Conservation (phyloP, 345 rosid species). For the Camelina neglecta region DNA sequence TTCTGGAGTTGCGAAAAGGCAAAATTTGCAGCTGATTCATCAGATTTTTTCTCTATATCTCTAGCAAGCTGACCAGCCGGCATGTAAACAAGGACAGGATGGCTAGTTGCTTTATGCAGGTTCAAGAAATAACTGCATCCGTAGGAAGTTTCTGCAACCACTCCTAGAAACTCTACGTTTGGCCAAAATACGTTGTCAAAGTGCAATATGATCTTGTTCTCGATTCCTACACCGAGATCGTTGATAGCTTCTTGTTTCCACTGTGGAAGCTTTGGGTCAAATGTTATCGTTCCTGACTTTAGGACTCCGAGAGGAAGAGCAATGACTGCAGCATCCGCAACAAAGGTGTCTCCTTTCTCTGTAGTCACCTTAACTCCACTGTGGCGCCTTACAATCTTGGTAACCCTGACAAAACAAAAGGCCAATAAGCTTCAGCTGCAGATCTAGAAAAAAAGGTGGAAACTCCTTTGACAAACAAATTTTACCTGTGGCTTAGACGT, state of each 20-base stretch:
- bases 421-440: constrained; percentile 16
- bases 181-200: constrained; percentile 98
- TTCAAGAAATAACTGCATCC: constrained; percentile 94
- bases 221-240: constrained; percentile 92
- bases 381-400: constrained; percentile 60
- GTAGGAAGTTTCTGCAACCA: constrained; percentile 91
- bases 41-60: constrained; percentile 96
- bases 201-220: constrained; percentile 84
- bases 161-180: constrained; percentile 95
- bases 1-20: constrained; percentile 85
- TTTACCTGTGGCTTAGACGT: constrained; percentile 77
- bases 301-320: constrained; percentile 94
- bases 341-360: constrained; percentile 68
- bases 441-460: neutral
- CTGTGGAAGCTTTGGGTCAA: constrained; percentile 86
- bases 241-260: constrained; percentile 95
- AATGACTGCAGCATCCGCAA: constrained; percentile 83
- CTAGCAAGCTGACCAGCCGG: constrained; percentile 97
- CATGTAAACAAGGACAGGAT: constrained; percentile 90
- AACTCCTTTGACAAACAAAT: neutral
- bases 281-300: constrained; percentile 66
- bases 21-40: constrained; percentile 85
- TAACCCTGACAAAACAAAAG: constrained; percentile 57
- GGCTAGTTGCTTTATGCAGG: constrained; percentile 96
- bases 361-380: constrained; percentile 85